Conservation (phyloP, 352 stramenopile species). For the Phytophthora tubulina region DNA sequence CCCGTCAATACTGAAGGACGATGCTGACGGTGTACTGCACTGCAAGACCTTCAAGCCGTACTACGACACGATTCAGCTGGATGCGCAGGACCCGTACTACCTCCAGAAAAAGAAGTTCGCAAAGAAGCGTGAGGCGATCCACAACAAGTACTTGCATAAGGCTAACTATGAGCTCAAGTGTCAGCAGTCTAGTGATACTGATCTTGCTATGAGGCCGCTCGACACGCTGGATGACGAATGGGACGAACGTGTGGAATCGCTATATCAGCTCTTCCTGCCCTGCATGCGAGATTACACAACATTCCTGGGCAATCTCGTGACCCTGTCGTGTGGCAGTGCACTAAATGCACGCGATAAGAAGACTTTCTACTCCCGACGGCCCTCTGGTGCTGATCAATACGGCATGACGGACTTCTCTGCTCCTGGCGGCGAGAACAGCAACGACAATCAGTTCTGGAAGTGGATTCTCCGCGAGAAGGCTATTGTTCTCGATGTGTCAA, state of each 20-base stretch:
- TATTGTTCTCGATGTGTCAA: slow-evolving; percentile 80
- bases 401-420: slow-evolving; percentile 59
- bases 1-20: slow-evolving; percentile 55
- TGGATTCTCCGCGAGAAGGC: slow-evolving; percentile 87
- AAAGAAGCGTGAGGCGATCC: slow-evolving; percentile 68
- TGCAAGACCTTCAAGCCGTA: slow-evolving; percentile 81
- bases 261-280: slow-evolving; percentile 79
- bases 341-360: slow-evolving; percentile 84
- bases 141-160: slow-evolving; percentile 79
- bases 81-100: slow-evolving; percentile 74
- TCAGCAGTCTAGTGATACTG: slow-evolving; percentile 49
- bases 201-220: slow-evolving; percentile 56
- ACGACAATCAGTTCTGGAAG: slow-evolving; percentile 81
- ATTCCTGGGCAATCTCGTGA: slow-evolving; percentile 75
- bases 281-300: slow-evolving; percentile 78
- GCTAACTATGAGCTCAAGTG: slow-evolving; percentile 70
- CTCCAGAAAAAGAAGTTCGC: slow-evolving; percentile 80
- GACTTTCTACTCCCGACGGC: slow-evolving; percentile 76
- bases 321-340: slow-evolving; percentile 69
- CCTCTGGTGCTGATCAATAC: slow-evolving; percentile 63
- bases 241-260: slow-evolving; percentile 67
- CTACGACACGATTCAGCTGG: slow-evolving; percentile 54
- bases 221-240: slow-evolving; percentile 77
- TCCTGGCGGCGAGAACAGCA: slow-evolving; percentile 48
- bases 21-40: slow-evolving; percentile 54